Evolutionary conservation across 2,329 filamentous ascomycete species (phyloP).

Genomic region (Beauveria caledonica): DNA sequence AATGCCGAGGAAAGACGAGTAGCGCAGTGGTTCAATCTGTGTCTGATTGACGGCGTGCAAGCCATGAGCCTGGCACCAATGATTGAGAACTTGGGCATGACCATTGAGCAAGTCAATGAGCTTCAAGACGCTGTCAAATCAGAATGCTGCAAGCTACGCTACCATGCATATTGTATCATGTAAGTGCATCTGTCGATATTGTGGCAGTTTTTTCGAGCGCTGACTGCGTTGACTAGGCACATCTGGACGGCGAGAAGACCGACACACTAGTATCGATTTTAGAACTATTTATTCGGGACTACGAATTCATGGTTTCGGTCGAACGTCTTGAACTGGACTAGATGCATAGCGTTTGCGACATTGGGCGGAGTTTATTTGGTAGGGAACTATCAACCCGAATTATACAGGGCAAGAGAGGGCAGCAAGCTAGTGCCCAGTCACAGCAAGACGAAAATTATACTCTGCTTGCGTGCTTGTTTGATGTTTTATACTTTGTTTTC

Average conservation of each 20-base stretch:
- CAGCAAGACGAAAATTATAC: not conserved
- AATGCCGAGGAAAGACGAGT: conserved; percentile 58
- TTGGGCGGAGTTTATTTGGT: conserved; percentile 2
- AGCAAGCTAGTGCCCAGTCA: not conserved
- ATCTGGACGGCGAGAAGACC: conserved; percentile 26
- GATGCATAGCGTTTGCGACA: not conserved
- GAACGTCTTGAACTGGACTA: not conserved
- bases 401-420: not conserved
- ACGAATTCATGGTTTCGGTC: not conserved
- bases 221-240: conserved; percentile 19
- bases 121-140: conserved; percentile 55
- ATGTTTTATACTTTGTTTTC: not conserved
- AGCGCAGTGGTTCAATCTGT: conserved; percentile 77
- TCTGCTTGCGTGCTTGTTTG: not conserved
- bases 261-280: not conserved
- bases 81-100: conserved; percentile 38
- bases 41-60: conserved; percentile 64
- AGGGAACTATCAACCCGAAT: not conserved
- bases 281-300: not conserved
- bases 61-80: conserved; percentile 68
- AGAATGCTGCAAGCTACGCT: conserved; percentile 60
- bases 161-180: conserved; percentile 69
- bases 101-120: conserved; percentile 52
- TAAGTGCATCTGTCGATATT: conserved; percentile 38
- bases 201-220: not conserved